Evolutionary conservation across 148 eudicot genomes (phyloP).

Genomic region (Polygonum aviculare): DNA sequence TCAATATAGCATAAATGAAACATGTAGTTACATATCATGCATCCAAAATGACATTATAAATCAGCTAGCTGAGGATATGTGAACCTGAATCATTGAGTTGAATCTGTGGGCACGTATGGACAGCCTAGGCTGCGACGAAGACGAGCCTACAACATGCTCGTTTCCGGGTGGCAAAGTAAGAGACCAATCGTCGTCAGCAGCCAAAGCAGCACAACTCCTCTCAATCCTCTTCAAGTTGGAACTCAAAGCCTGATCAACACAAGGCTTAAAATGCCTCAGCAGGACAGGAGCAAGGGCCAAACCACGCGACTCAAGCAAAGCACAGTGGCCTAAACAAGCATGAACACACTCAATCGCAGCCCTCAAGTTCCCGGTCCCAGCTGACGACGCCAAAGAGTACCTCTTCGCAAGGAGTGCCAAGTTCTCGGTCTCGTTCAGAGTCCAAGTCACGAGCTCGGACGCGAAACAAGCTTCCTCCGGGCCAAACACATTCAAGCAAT

Average conservation of each 20-base stretch:
- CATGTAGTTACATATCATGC: not conserved
- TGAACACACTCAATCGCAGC: constrained; percentile 65
- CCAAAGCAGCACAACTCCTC: constrained; percentile 60
- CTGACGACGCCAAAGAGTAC: constrained; percentile 46
- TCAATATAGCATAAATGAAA: not conserved
- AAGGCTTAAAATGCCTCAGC: constrained; percentile 58
- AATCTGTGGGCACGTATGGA: constrained; percentile 76
- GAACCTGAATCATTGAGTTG: constrained; percentile 78
- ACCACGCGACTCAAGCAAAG: constrained; percentile 67
- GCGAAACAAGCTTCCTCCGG: constrained; percentile 53
- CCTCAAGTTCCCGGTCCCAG: constrained; percentile 68
- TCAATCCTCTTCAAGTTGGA: constrained; percentile 69
- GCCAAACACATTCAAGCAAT: constrained; percentile 64
- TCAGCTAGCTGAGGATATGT: not conserved
- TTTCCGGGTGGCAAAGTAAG: constrained; percentile 44
- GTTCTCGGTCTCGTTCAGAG: constrained; percentile 52
- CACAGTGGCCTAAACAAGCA: constrained; percentile 63
- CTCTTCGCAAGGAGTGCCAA: constrained; percentile 49
- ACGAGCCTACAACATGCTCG: constrained; percentile 19
- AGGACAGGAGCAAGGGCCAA: constrained; percentile 66
- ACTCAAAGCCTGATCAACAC: constrained; percentile 53
- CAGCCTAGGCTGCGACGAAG: constrained; percentile 54
- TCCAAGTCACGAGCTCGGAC: constrained; percentile 89
- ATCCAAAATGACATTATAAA: not conserved
- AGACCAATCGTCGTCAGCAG: constrained; percentile 83